Base-by-base conservation (phyloP, 2,329 filamentous ascomycete species). In the Ophiostoma perfectum region DNA sequence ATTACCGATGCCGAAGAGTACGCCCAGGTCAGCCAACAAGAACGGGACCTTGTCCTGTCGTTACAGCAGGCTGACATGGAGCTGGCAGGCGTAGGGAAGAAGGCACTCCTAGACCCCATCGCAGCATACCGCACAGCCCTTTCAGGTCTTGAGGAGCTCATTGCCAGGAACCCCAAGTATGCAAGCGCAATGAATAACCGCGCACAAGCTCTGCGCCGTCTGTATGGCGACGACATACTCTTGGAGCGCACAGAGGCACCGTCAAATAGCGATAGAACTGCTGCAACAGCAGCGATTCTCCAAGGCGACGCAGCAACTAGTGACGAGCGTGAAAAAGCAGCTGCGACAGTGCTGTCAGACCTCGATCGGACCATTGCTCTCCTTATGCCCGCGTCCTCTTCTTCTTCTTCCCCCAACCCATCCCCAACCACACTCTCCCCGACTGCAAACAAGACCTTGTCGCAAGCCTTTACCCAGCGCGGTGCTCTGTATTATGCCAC, bases 101-200 rank as follows among this genome's bases (percentile, higher is more conserved):
- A 73, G n/a, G 42, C 68, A 1, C 64, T 67, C 14, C 5, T 47
- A 0, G 77, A 82, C 5, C 78, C 81, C 4, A 73, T 81, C 42
- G 73, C 77, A 1, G 79, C 79, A 52, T 88, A 87, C 73, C 78
- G 77, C 39, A 70, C 77, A 47, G 82, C 81, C 67, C 76, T 88
- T 18, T 75, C 76, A 9, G 77, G 79, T 5, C 79, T 93, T 5
- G 81, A 82, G 42, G 75, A 77, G 2, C 80, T 92, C 44, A 84
- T 92, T 55, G 74, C 79, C 2, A 77, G 83, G 38, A 76, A 86
- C 67, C 88, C 90, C 3, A 77, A 79, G 44, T 93, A 93, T 76
- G 89, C 90, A 36, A 91, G 88, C 71, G 89, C 87, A 5, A 84
- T 86, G 69, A 90, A 92, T 75, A 93, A 94, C 77, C 83, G 90